phyloP scores from a whole-genome alignment of 1,284 basidiomycete species.

The Pseudozyma sp. region DNA sequence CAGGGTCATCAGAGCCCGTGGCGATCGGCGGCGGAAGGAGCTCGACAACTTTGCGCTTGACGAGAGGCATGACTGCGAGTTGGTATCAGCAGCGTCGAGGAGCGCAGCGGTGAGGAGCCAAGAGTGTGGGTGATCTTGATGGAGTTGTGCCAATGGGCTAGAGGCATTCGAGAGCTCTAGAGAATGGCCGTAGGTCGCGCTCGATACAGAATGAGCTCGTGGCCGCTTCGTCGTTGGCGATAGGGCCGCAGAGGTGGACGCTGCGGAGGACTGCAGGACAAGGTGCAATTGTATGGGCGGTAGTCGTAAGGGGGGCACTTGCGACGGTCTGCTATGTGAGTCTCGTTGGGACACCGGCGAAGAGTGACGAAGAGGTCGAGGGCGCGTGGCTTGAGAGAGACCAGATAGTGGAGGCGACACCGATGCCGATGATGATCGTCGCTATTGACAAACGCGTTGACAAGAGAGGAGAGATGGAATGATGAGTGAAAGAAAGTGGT shows the following conservation, averaged over 20 bases:
- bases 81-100: constrained; percentile 2
- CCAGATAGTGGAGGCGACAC: neutral
- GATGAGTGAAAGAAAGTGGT: neutral
- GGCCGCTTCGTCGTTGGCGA: too few species aligned
- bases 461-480: neutral
- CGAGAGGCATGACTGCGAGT: constrained; percentile 54
- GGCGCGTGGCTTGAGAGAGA: neutral
- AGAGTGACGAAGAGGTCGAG: neutral
- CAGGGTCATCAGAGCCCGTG: constrained; percentile 55
- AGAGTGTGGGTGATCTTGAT: neutral
- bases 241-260: too few species aligned
- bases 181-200: too few species aligned
- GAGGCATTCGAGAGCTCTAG: neutral
- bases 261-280: too few species aligned
- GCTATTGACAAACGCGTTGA: neutral
- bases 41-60: constrained; percentile 64
- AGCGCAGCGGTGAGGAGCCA: neutral
- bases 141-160: neutral
- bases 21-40: constrained; percentile 54
- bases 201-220: too few species aligned
- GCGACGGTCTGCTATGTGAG: too few species aligned
- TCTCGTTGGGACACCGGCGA: neutral
- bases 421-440: neutral
- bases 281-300: too few species aligned
- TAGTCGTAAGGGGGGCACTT: too few species aligned